Evolutionary conservation across 2,329 filamentous ascomycete species (phyloP).

Genomic region (Xylariaceae sp.): DNA sequence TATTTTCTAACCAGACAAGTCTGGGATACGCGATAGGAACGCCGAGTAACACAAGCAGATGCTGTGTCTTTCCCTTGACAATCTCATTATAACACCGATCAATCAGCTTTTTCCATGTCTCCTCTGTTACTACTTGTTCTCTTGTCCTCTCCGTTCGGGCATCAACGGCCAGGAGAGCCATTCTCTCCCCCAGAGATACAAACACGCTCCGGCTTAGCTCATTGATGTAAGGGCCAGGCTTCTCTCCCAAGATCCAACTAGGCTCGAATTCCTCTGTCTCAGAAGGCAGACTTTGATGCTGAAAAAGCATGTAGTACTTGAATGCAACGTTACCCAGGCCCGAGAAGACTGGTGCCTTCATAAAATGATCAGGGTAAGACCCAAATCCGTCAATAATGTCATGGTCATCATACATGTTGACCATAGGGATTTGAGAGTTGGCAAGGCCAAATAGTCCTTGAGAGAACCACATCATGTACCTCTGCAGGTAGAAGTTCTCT

Average conservation of each 20-base stretch:
- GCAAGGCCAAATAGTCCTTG: constrained; percentile 93
- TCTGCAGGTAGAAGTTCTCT: constrained; percentile 81
- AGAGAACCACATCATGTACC: constrained; percentile 94
- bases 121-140: constrained; percentile 74
- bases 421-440: constrained; percentile 92
- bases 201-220: constrained; percentile 84
- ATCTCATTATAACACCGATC: constrained; percentile 82
- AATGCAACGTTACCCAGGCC: constrained; percentile 89
- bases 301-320: constrained; percentile 99
- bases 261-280: constrained; percentile 84
- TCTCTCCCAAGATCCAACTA: constrained; percentile 81
- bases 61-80: constrained; percentile 78
- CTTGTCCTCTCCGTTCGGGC: constrained; percentile 87
- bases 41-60: constrained; percentile 82
- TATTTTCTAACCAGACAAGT: constrained; percentile 69
- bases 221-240: constrained; percentile 85
- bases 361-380: constrained; percentile 88
- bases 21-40: constrained; percentile 81
- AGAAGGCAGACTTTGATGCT: constrained; percentile 82
- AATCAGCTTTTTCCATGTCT: constrained; percentile 84
- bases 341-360: constrained; percentile 84
- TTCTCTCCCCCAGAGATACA: constrained; percentile 73
- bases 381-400: constrained; percentile 90
- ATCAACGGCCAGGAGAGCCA: constrained; percentile 84
- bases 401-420: constrained; percentile 97